These are phyloP conservation scores for Botryotinia calthae DNA, from an alignment of 2,329 filamentous ascomycete genomes.

Conservation along the genomic window DNA sequence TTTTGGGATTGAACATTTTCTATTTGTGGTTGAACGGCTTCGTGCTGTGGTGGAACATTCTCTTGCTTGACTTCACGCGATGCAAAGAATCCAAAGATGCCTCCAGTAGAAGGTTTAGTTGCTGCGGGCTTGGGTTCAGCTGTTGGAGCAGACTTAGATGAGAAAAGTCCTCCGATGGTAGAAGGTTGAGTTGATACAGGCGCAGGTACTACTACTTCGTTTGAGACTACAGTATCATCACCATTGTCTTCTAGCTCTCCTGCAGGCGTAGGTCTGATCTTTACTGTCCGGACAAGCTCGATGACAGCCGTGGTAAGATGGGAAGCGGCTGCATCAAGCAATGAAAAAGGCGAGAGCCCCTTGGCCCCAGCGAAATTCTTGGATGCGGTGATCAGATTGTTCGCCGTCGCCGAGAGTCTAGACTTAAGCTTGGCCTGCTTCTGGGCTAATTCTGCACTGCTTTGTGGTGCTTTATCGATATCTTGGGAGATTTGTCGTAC, in stretches of 20 bases:
- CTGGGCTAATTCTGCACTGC: slow-evolving; percentile 50
- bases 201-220: slow-evolving; percentile 52
- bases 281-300: slow-evolving; percentile 78
- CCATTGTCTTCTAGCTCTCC: slow-evolving; percentile 78
- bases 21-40: not conserved
- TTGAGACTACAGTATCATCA: slow-evolving; percentile 63
- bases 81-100: slow-evolving; percentile 59
- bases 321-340: slow-evolving; percentile 89
- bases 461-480: slow-evolving; percentile 58
- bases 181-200: not conserved
- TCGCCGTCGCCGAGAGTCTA: slow-evolving; percentile 87
- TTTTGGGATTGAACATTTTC: not conserved
- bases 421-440: slow-evolving; percentile 70
- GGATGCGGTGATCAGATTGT: slow-evolving; percentile 90
- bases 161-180: not conserved
- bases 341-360: slow-evolving; percentile 86
- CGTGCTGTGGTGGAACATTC: slow-evolving; percentile 18
- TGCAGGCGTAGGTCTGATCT: slow-evolving; percentile 73
- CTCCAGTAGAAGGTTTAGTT: not conserved
- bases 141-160: not conserved
- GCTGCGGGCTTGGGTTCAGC: slow-evolving; percentile 1
- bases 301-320: slow-evolving; percentile 84
- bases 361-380: slow-evolving; percentile 84
- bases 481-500: slow-evolving; percentile 84
- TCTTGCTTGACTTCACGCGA: slow-evolving; percentile 44